phyloP scores from a whole-genome alignment of 352 stramenopile species.

The Globisporangium recalcitrans region DNA sequence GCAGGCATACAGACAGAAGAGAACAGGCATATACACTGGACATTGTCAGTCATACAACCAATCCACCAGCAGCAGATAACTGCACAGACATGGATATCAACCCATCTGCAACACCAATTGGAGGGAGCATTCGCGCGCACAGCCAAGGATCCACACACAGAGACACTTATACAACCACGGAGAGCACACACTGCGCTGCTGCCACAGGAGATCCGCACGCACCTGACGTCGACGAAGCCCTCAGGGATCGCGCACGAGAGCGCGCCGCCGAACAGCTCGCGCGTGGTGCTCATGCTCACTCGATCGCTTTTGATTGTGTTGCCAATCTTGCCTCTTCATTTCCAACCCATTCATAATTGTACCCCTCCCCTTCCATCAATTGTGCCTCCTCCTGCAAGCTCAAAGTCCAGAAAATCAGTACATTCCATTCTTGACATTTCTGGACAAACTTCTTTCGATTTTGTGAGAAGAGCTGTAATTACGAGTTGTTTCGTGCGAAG shows the following conservation, averaged over 20 bases:
- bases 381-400: background rate
- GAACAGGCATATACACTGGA: background rate
- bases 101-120: background rate
- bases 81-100: slow-evolving; percentile 1
- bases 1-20: background rate
- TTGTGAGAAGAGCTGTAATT: slow-evolving; percentile 1
- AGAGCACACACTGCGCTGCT: background rate
- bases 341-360: background rate
- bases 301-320: background rate
- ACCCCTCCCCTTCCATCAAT: background rate
- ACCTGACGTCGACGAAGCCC: slow-evolving; percentile 78
- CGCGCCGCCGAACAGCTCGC: slow-evolving; percentile 58
- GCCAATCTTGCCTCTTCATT: background rate
- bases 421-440: background rate
- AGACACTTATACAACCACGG: background rate
- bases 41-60: background rate
- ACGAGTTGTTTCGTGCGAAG: background rate
- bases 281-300: slow-evolving; percentile 16
- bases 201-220: background rate
- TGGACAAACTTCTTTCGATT: slow-evolving; percentile 3
- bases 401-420: background rate
- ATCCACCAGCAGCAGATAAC: too few relatives aligned
- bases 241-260: slow-evolving; percentile 67
- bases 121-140: background rate
- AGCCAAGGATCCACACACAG: background rate